Percentiles rank a stretch among this genome's conserved stretches.
Evolutionary conservation across 805 yeast species (phyloP).

Genomic region (Myxozyma nipponensis): DNA sequence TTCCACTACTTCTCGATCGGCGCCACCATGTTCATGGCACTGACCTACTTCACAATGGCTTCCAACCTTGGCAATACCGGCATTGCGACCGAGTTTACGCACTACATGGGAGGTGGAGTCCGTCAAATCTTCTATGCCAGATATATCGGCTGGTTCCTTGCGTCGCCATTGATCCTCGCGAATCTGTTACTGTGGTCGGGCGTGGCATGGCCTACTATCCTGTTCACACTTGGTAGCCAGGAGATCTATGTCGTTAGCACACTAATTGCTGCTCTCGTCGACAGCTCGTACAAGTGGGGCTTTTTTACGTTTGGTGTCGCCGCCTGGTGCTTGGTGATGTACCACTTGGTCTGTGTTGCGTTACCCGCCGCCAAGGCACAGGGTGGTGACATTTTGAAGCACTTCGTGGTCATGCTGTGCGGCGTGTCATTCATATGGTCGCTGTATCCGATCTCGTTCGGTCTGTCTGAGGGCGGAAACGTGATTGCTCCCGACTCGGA

Average conservation of each 20-base stretch:
- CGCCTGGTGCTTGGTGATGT: conserved; percentile 48
- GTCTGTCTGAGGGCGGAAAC: conserved; percentile 61
- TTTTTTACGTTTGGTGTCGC: conserved; percentile 53
- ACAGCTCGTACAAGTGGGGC: conserved; percentile 63
- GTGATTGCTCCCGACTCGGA: conserved; percentile 36
- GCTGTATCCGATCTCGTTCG: conserved; percentile 52
- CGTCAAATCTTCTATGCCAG: conserved; percentile 56
- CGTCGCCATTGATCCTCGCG: conserved; percentile 47
- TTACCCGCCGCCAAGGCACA: conserved; percentile 31
- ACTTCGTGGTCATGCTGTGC: conserved; percentile 20
- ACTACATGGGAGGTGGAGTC: conserved; percentile 41
- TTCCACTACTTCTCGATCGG: conserved; percentile 42
- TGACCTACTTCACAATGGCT: conserved; percentile 54
- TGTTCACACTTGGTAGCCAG: conserved; percentile 39
- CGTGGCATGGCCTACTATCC: conserved; percentile 37
- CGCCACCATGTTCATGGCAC: conserved; percentile 42
- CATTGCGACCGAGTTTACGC: conserved; percentile 47
- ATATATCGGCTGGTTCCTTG: conserved; percentile 55
- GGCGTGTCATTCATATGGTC: conserved; percentile 44
- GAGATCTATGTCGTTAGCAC: conserved; percentile 51
- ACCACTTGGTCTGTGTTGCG: conserved; percentile 28
- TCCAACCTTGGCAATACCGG: conserved; percentile 56
- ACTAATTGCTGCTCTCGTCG: conserved; percentile 54
- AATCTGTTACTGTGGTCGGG: conserved; percentile 36
- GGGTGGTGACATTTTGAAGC: conserved; percentile 25